These are phyloP conservation scores for Akanthomyces lecanii DNA, from an alignment of 2,329 filamentous ascomycete species.

Conservation along the genomic window DNA sequence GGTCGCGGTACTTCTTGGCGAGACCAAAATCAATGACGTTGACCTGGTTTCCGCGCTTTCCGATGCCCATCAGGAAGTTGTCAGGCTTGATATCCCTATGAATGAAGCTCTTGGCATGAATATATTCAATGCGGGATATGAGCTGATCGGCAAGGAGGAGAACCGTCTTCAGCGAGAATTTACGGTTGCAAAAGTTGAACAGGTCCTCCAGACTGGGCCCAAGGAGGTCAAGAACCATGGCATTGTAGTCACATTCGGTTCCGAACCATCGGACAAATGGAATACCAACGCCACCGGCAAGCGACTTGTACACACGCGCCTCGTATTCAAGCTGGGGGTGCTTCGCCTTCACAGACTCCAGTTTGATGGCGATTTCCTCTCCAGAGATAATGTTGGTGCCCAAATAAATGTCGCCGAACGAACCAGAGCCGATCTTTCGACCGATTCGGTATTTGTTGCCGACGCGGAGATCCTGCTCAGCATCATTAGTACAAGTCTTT, in stretches of 20 bases:
- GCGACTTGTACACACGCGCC: slow-evolving; percentile 83
- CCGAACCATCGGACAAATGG: slow-evolving; percentile 99
- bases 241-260: slow-evolving; percentile 99
- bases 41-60: slow-evolving; percentile 98
- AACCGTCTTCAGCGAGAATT: slow-evolving; percentile 98
- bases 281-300: slow-evolving; percentile 95
- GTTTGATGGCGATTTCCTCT: slow-evolving; percentile 99
- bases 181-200: slow-evolving; percentile 99
- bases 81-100: slow-evolving; percentile 99
- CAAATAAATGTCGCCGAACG: slow-evolving; percentile 97
- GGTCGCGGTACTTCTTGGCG: slow-evolving; percentile 99
- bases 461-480: slow-evolving; percentile 83
- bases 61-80: slow-evolving; percentile 99
- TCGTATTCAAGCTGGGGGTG: slow-evolving; percentile 99
- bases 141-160: slow-evolving; percentile 94
- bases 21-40: slow-evolving; percentile 99
- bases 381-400: slow-evolving; percentile 99
- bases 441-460: slow-evolving; percentile 99
- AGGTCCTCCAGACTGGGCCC: slow-evolving; percentile 94
- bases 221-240: slow-evolving; percentile 97
- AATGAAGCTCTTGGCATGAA: slow-evolving; percentile 99
- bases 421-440: slow-evolving; percentile 96
- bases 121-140: slow-evolving; percentile 99
- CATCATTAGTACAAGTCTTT: background rate
- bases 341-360: slow-evolving; percentile 99